Conservation (phyloP, 2,329 filamentous ascomycete genomes). For the Penicillium sp. region DNA sequence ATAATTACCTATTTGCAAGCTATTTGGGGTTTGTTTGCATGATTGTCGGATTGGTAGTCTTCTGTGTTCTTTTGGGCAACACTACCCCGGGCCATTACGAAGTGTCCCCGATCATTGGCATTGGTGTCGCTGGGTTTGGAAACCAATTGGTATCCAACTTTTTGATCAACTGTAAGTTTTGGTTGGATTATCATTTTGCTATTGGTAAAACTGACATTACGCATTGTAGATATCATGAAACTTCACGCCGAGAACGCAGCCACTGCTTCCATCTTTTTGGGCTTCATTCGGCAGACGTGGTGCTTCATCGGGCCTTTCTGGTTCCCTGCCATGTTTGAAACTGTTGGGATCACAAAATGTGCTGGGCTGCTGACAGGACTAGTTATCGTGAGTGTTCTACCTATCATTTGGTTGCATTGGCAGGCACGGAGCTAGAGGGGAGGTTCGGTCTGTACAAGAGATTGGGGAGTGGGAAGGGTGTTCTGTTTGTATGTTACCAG, state of each 20-base stretch:
- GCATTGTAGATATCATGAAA: neutral
- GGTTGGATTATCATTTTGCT: neutral
- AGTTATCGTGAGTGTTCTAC: neutral
- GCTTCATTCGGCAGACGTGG: neutral
- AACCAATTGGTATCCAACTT: neutral
- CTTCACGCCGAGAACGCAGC: neutral
- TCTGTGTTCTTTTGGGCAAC: neutral
- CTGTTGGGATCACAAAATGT: neutral
- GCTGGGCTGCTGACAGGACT: constrained; percentile 1
- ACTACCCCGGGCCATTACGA: neutral
- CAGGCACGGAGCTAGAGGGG: neutral
- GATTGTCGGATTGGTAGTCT: neutral
- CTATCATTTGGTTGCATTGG: neutral
- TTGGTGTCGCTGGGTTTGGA: neutral
- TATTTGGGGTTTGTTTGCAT: neutral
- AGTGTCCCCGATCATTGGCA: neutral
- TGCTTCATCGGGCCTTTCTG: neutral
- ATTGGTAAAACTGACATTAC: neutral
- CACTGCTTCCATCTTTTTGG: neutral
- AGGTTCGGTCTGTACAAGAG: neutral
- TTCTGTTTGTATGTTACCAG: too few species aligned
- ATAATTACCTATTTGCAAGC: neutral
- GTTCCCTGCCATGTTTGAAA: neutral
- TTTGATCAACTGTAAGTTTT: neutral
- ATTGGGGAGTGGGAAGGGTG: neutral